Evolutionary conservation across 371 early-diverging fungal genomes (phyloP), one percentile per base, ranked within the genome.

Genomic region (Mortierella sp.): DNA sequence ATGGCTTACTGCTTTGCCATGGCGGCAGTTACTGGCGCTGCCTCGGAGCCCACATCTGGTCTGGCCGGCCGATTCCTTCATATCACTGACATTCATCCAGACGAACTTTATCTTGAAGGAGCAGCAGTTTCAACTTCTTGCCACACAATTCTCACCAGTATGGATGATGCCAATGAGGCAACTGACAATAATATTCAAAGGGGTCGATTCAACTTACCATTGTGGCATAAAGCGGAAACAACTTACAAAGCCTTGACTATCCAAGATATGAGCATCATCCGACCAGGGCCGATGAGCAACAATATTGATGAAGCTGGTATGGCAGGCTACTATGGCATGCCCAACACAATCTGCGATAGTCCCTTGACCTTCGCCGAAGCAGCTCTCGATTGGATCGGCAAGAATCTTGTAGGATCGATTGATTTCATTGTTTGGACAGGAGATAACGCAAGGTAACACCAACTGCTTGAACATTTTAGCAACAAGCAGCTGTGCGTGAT

Each of bases 341-440:
- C 93, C 7, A 84, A 86, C 28, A 83, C 88, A 47, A 81, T 86
- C 53, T 94, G 95, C 70, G 94, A 94, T 71, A 88, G 93, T 12
- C 94, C 95, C 0, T 31, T 89, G 4, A 60, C 73, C 1, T 84
- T 95, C 22, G 84, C 92, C 12, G 84, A 94, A 53, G 88, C 89
- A 17, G 93, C 94, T 1, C 75, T 92, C 31, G 83, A 89, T 8
- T 91, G 93, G 88, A 76, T 95, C 42, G 83, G 82, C 15, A 64
- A 70, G n/a, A 83, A 89, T 55, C 84, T 90, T 86, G 75, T 71
- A 34, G 83, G 85, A 35, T 77, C 85, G 29, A 82, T 93, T 42
- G 94, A 95, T 64, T 95, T 95, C 85, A 88, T 94, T 3, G 74
- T 93, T 17, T 94, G 93, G 90, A 94, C 95, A 6, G 95, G 95